Percentiles rank a stretch among this genome's conserved stretches.
These are phyloP conservation scores for Ceratopteris richardii DNA, from an alignment of 75 land plant species.

Conservation along the genomic window DNA sequence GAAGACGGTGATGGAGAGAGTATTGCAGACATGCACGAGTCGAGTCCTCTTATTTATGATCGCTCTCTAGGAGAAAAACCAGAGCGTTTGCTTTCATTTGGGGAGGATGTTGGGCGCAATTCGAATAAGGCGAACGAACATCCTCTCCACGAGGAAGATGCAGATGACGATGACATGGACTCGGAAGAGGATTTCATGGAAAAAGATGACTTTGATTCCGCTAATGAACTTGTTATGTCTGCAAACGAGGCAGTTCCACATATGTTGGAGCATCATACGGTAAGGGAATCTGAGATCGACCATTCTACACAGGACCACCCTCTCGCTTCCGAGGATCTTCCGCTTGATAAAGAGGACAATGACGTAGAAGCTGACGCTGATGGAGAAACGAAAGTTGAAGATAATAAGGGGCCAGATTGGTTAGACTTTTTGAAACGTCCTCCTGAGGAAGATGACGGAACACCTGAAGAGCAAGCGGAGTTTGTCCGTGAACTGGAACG, in stretches of 20 bases:
- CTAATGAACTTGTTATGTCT: conserved; percentile 1
- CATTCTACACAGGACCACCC: neutral
- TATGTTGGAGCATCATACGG: neutral
- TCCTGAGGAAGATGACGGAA: conserved; percentile 49
- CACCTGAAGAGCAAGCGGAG: conserved; percentile 54
- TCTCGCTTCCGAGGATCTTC: neutral
- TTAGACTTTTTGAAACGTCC: conserved; percentile 6
- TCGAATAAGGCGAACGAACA: neutral
- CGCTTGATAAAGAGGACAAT: conserved; percentile 3
- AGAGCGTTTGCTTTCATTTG: neutral
- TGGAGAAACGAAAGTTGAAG: conserved; percentile 22
- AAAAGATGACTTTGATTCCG: neutral
- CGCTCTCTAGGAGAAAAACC: neutral
- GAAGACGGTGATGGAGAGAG: conserved; percentile 10
- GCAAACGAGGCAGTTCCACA: conserved; percentile 10
- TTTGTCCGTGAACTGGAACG: conserved; percentile 67
- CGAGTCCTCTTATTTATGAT: neutral
- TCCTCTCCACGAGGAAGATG: conserved; percentile 3
- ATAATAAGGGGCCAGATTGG: conserved; percentile 2
- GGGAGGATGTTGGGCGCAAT: neutral
- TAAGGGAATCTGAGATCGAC: neutral
- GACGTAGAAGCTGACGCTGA: conserved; percentile 5
- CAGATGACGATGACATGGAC: conserved; percentile 4
- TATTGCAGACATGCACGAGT: neutral
- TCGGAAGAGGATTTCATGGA: conserved; percentile 8